Percentiles rank a stretch among this genome's conserved stretches.
These are phyloP conservation scores for Hypoxylon crocopeplum DNA, from an alignment of 495 filamentous ascomycete genomes.

Conservation along the genomic window DNA sequence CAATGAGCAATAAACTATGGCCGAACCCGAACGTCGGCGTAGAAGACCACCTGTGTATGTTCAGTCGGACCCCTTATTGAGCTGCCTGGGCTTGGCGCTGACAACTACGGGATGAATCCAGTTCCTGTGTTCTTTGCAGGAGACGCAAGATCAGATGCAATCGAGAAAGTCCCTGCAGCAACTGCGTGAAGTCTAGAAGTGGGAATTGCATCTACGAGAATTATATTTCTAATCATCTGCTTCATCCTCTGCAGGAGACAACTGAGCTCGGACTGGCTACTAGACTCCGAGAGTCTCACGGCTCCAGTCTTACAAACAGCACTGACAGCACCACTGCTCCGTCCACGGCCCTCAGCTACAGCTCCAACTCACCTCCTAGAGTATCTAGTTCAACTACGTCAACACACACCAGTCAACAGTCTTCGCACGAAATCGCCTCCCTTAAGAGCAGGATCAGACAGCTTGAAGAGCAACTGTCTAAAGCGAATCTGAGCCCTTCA, in stretches of 20 bases:
- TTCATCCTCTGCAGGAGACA: conserved; percentile 7
- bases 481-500: conserved; percentile 11
- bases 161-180: conserved; percentile 56
- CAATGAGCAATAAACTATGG: conserved; percentile 30
- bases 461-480: conserved; percentile 56
- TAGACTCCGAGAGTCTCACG: background rate
- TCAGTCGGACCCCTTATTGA: background rate
- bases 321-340: background rate
- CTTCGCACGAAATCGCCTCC: conserved; percentile 45
- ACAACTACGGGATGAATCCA: conserved; percentile 25
- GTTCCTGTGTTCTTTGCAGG: conserved; percentile 58
- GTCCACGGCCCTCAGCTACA: conserved; percentile 10
- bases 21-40: conserved; percentile 51
- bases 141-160: conserved; percentile 60
- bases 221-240: conserved; percentile 12
- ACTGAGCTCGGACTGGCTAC: conserved; percentile 1
- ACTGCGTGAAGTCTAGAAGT: conserved; percentile 55
- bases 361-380: conserved; percentile 18
- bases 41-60: conserved; percentile 57
- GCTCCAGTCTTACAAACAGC: background rate
- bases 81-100: conserved; percentile 14
- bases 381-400: conserved; percentile 34
- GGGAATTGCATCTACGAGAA: conserved; percentile 52
- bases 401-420: conserved; percentile 41
- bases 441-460: conserved; percentile 48